phyloP scores from a whole-genome alignment of 1,139 yeast species.

The Kurtzmaniella quercitrusa region DNA sequence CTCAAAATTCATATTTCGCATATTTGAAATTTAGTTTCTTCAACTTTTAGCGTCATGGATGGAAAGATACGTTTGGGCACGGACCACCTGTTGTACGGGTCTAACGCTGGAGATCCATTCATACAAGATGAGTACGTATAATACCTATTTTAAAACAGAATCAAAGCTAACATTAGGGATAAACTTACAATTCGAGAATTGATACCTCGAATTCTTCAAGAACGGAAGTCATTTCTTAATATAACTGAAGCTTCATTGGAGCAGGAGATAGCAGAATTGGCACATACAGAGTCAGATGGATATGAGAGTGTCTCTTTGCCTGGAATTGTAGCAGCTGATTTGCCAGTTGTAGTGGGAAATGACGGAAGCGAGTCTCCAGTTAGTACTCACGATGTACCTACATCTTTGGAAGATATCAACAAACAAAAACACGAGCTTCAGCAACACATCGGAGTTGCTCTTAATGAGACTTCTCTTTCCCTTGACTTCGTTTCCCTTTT shows the following conservation, averaged over 20 bases:
- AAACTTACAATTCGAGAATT: constrained; percentile 35
- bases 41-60: constrained; percentile 1
- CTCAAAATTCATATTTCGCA: not conserved
- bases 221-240: constrained; percentile 37
- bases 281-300: not conserved
- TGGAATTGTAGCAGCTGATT: not conserved
- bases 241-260: constrained; percentile 55
- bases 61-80: constrained; percentile 12
- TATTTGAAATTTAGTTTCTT: not conserved
- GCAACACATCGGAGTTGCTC: constrained; percentile 58
- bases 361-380: not conserved
- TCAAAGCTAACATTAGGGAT: constrained; percentile 23
- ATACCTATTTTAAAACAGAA: not conserved
- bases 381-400: constrained; percentile 4
- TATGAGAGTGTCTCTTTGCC: not conserved
- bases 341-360: constrained; percentile 2
- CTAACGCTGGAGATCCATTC: constrained; percentile 34
- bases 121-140: constrained; percentile 37
- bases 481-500: constrained; percentile 83
- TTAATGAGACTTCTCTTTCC: constrained; percentile 85
- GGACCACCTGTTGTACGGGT: constrained; percentile 24
- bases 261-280: constrained; percentile 34
- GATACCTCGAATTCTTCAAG: constrained; percentile 38
- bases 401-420: constrained; percentile 47
- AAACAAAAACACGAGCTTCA: constrained; percentile 55